phyloP scores from a whole-genome alignment of 192 early-diverging fungal genomes.

The Coemansia sp. region DNA sequence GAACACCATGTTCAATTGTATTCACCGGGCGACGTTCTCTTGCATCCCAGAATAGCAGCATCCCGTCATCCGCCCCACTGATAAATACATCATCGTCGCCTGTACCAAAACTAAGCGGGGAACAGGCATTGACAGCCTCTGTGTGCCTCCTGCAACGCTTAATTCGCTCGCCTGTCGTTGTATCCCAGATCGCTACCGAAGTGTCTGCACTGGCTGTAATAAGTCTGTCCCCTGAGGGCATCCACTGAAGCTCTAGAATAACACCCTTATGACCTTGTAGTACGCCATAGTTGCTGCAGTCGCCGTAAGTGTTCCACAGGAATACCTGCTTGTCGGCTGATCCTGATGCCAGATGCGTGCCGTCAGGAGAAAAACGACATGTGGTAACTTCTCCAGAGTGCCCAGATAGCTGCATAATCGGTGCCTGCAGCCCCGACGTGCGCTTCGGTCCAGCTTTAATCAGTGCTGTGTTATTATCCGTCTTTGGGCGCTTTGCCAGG shows the following conservation, averaged over 20 bases:
- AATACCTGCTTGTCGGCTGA: conserved; percentile 81
- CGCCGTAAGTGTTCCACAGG: conserved; percentile 92
- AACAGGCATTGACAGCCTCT: conserved; percentile 77
- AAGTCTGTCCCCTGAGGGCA: conserved; percentile 72
- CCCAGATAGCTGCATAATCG: conserved; percentile 84
- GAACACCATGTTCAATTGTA: conserved; percentile 57
- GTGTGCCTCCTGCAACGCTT: conserved; percentile 79
- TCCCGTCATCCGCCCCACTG: conserved; percentile 84
- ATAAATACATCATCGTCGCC: conserved; percentile 73
- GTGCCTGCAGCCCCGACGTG: conserved; percentile 74
- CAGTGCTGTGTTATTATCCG: conserved; percentile 17
- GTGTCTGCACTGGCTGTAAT: conserved; percentile 84
- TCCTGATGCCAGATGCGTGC: conserved; percentile 79
- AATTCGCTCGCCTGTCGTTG: conserved; percentile 75
- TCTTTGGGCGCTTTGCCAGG: conserved; percentile 44
- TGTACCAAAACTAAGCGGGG: conserved; percentile 56
- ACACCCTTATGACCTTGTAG: conserved; percentile 85
- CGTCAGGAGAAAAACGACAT: conserved; percentile 81
- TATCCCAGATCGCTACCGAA: conserved; percentile 80
- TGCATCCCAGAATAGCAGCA: conserved; percentile 71
- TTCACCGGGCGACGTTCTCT: conserved; percentile 62
- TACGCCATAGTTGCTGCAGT: conserved; percentile 83
- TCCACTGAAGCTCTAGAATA: conserved; percentile 90
- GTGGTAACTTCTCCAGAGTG: conserved; percentile 81
- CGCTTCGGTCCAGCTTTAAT: conserved; percentile 49